A percentile compares a stretch with the other conserved stretches of the same genome.
phyloP scores from a whole-genome alignment of 768 basidiomycete species.

The Termitomyces bulborhizus region DNA sequence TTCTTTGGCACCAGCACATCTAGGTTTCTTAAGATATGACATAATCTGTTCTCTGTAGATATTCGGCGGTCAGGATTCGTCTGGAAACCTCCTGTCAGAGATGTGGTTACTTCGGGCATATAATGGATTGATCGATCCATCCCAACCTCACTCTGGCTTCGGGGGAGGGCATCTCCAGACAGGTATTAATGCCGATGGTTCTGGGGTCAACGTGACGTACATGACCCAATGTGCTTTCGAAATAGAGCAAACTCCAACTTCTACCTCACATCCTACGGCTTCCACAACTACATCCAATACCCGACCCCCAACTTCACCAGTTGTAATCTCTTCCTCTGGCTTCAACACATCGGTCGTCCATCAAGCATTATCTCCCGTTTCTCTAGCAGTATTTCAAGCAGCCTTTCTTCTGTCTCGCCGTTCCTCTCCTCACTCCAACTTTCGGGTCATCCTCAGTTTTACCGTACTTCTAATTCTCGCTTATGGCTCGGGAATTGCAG shows the following conservation, averaged over 20 bases:
- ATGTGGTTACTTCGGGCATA: conserved; percentile 78
- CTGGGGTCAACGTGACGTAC: conserved; percentile 59
- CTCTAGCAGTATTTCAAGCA: conserved; percentile 31
- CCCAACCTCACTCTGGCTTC: conserved; percentile 43
- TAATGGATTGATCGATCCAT: conserved; percentile 49
- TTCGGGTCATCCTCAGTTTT: conserved; percentile 11
- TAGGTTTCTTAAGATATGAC: not conserved
- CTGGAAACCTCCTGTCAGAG: conserved; percentile 65
- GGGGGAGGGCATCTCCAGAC: conserved; percentile 56
- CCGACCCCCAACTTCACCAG: conserved; percentile 16
- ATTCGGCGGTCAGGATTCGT: conserved; percentile 68
- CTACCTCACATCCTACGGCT: conserved; percentile 9
- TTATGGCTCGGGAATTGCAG: conserved; percentile 58
- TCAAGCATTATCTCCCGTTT: conserved; percentile 40
- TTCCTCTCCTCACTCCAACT: conserved; percentile 13
- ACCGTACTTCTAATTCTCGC: conserved; percentile 32
- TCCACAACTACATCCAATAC: not conserved
- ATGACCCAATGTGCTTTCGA: conserved; percentile 53
- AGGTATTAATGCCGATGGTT: conserved; percentile 59
- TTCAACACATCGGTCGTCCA: conserved; percentile 36
- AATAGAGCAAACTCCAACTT: conserved; percentile 16
- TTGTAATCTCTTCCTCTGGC: conserved; percentile 1
- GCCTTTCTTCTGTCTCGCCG: conserved; percentile 30
- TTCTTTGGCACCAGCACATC: not conserved
- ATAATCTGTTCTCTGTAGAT: conserved; percentile 28